Evolutionary conservation across 2,329 filamentous ascomycete species (phyloP).

Genomic region (Ceratocystiopsis brevicomis): DNA sequence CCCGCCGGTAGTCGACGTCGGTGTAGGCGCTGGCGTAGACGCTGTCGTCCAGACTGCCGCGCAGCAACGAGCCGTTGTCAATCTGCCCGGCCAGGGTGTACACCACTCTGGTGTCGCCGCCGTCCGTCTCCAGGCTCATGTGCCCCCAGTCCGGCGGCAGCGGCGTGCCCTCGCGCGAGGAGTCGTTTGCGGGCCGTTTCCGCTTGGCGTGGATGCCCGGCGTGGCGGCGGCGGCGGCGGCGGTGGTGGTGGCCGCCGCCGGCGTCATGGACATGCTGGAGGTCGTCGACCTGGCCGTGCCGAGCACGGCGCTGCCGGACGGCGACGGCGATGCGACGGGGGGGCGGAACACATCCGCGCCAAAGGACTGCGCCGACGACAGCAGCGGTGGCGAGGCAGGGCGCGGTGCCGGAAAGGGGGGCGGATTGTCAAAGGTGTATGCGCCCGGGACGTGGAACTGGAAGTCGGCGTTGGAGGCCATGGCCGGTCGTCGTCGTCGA

Average conservation of each 20-base stretch:
- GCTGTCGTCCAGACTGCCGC: constrained; percentile 23
- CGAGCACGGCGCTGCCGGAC: constrained; percentile 16
- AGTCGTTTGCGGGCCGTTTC: constrained; percentile 19
- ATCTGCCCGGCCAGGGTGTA: constrained; percentile 37
- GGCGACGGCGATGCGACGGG: constrained; percentile 14
- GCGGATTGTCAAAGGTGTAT: constrained; percentile 14
- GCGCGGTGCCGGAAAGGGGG: no score
- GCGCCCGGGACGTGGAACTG: constrained; percentile 16
- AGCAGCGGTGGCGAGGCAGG: no score
- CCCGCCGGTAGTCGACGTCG: constrained; percentile 35
- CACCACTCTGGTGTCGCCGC: constrained; percentile 10
- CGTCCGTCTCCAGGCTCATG: constrained; percentile 13
- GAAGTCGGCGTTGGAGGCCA: no score
- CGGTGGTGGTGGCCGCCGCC: constrained; percentile 7
- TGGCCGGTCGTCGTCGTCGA: no score
- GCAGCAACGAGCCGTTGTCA: constrained; percentile 15
- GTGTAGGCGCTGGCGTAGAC: constrained; percentile 28
- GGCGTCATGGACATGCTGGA: constrained; percentile 14
- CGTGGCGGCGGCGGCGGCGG: constrained; percentile 7
- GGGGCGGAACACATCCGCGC: constrained; percentile 17
- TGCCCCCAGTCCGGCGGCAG: constrained; percentile 15
- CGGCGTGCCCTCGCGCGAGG: constrained; percentile 17
- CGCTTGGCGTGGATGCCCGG: constrained; percentile 19
- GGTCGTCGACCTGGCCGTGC: constrained; percentile 11
- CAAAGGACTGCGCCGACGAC: no score